Evolutionary conservation across 768 basidiomycete genomes (phyloP).

Genomic region (Russula sp.): DNA sequence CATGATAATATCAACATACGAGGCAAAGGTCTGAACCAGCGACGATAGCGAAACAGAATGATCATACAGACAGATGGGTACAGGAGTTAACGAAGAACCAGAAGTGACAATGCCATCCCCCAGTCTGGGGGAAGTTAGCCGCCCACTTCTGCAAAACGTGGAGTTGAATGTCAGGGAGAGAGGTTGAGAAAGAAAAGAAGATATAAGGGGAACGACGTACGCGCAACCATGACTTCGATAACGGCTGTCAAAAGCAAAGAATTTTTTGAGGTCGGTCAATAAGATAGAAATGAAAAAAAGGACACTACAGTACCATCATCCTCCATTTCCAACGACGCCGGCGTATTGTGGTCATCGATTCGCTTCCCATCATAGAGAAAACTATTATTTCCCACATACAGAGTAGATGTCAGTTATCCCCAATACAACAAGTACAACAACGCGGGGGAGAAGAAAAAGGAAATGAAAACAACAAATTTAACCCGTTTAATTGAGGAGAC

Average conservation of each 20-base stretch:
- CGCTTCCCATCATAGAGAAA: slow-evolving; percentile 88
- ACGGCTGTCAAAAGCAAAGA: slow-evolving; percentile 58
- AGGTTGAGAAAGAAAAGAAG: background rate
- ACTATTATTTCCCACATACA: slow-evolving; percentile 42
- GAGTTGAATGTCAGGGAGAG: background rate
- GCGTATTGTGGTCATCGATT: slow-evolving; percentile 88
- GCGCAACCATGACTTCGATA: slow-evolving; percentile 96
- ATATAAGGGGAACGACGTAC: slow-evolving; percentile 46
- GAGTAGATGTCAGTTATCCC: too few species aligned
- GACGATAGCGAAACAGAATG: background rate
- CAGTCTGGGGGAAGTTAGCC: too few species aligned
- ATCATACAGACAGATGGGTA: too few species aligned
- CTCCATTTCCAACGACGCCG: slow-evolving; percentile 85
- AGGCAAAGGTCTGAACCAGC: slow-evolving; percentile 3
- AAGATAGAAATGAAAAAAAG: background rate
- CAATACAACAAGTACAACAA: too few species aligned
- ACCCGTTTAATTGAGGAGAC: background rate
- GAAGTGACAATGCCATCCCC: too few species aligned
- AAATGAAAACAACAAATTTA: too few species aligned
- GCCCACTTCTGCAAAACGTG: too few species aligned
- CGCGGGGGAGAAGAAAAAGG: background rate
- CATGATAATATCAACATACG: slow-evolving; percentile 22
- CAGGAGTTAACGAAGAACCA: too few species aligned
- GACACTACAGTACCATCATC: slow-evolving; percentile 69
- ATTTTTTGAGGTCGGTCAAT: slow-evolving; percentile 6